A percentile compares a stretch with the other conserved stretches of the same genome.
phyloP scores from a whole-genome alignment of 139 green algal genomes.

The Gonium pectorale region DNA sequence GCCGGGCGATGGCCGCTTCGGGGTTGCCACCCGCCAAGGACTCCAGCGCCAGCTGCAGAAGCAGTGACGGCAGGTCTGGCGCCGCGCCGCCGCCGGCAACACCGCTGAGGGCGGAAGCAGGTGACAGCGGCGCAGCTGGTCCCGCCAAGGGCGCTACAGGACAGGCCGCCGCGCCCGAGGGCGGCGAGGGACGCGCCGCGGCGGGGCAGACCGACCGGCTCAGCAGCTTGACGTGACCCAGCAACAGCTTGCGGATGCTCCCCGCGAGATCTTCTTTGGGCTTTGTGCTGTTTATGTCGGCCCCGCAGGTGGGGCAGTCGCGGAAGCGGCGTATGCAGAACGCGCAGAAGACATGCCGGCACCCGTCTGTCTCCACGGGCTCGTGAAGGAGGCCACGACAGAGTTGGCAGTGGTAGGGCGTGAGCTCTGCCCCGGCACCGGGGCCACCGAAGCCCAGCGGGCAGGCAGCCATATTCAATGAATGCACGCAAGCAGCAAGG shows the following conservation, averaged over 20 bases:
- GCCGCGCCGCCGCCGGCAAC: too few species aligned
- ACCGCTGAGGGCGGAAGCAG: background rate
- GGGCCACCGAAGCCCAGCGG: conserved; percentile 27
- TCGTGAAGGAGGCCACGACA: conserved; percentile 37
- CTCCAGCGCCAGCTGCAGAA: conserved; percentile 37
- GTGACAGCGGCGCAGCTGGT: background rate
- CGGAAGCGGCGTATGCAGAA: conserved; percentile 40
- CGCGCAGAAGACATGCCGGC: conserved; percentile 11
- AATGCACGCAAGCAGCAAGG: too few species aligned
- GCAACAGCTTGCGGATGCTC: conserved; percentile 15
- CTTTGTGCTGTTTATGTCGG: conserved; percentile 32
- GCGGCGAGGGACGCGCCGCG: background rate
- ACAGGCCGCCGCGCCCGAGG: background rate
- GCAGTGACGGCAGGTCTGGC: conserved; percentile 26
- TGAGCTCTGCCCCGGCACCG: background rate
- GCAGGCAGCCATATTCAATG: conserved; percentile 18
- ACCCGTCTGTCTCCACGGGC: background rate
- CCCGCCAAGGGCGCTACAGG: background rate
- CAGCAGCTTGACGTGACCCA: conserved; percentile 5
- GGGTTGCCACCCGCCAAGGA: conserved; percentile 33
- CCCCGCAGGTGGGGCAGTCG: conserved; percentile 44
- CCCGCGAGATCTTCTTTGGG: background rate
- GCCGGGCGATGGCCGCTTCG: conserved; percentile 1
- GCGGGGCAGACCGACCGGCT: background rate
- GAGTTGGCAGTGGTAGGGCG: conserved; percentile 3